Evolutionary conservation across 306 rosid genomes (phyloP).

Genomic region (Fragaria iinumae): DNA sequence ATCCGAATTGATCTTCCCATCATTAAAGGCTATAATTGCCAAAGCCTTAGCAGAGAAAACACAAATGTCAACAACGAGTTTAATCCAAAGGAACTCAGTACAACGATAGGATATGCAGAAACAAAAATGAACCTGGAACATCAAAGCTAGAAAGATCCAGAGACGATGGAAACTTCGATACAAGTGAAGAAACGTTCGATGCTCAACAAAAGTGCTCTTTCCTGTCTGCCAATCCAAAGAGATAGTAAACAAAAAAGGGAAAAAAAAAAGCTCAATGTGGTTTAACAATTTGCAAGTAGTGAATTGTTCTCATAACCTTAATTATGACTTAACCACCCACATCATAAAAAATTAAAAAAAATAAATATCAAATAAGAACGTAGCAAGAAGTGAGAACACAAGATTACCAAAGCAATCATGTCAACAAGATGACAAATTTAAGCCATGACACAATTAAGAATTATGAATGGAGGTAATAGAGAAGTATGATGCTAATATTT

Average conservation of each 20-base stretch:
- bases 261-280: neutral
- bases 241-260: constrained; percentile 7
- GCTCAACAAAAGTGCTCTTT: constrained; percentile 95
- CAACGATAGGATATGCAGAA: constrained; percentile 10
- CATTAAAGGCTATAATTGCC: constrained; percentile 78
- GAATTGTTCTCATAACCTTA: neutral
- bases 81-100: constrained; percentile 19
- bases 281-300: neutral
- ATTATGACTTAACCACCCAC: neutral
- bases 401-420: neutral
- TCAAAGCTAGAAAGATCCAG: constrained; percentile 88
- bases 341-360: neutral
- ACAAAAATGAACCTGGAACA: constrained; percentile 74
- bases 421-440: neutral
- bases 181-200: constrained; percentile 82
- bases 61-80: constrained; percentile 19
- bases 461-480: neutral
- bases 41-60: constrained; percentile 53
- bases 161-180: constrained; percentile 97
- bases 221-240: constrained; percentile 66
- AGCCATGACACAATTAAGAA: neutral
- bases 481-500: neutral
- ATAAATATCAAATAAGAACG: neutral
- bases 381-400: neutral
- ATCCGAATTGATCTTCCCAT: constrained; percentile 48